Evolutionary conservation across 129 eudicot genomes (phyloP).

Genomic region (Lactuca sativa): DNA sequence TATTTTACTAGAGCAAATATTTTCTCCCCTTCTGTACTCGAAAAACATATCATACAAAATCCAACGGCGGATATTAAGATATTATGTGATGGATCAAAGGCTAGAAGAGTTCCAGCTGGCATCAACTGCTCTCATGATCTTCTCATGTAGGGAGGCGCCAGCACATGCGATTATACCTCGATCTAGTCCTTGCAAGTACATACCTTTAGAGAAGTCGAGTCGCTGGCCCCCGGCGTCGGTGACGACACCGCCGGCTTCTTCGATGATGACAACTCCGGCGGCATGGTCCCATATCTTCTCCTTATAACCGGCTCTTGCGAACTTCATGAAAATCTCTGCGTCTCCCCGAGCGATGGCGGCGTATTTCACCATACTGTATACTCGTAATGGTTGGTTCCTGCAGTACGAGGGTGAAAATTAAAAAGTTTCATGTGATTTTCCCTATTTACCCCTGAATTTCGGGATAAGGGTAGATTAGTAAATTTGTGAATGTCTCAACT

Average conservation of each 20-base stretch:
- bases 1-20: conserved; percentile 5
- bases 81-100: conserved; percentile 41
- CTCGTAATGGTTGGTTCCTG: conserved; percentile 82
- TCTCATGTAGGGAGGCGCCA: conserved; percentile 62
- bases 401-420: background rate
- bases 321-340: conserved; percentile 86
- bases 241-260: conserved; percentile 94
- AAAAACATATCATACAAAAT: conserved; percentile 23
- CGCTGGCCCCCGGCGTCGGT: conserved; percentile 81
- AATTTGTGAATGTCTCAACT: background rate
- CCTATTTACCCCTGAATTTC: background rate
- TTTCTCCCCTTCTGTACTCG: conserved; percentile 1
- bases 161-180: conserved; percentile 90
- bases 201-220: conserved; percentile 78
- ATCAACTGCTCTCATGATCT: conserved; percentile 76
- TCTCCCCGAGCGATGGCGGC: conserved; percentile 97
- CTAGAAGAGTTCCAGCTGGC: conserved; percentile 96
- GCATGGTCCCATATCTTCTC: conserved; percentile 99
- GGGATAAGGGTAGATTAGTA: background rate
- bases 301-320: conserved; percentile 78
- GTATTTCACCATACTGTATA: conserved; percentile 88
- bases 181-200: conserved; percentile 75
- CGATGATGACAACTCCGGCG: conserved; percentile 75
- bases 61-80: conserved; percentile 7
- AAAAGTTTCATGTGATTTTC: background rate